Evolutionary conservation across 495 filamentous ascomycete genomes (phyloP), one percentile per base, ranked within the genome.

Genomic region (Neurospora sp.): DNA sequence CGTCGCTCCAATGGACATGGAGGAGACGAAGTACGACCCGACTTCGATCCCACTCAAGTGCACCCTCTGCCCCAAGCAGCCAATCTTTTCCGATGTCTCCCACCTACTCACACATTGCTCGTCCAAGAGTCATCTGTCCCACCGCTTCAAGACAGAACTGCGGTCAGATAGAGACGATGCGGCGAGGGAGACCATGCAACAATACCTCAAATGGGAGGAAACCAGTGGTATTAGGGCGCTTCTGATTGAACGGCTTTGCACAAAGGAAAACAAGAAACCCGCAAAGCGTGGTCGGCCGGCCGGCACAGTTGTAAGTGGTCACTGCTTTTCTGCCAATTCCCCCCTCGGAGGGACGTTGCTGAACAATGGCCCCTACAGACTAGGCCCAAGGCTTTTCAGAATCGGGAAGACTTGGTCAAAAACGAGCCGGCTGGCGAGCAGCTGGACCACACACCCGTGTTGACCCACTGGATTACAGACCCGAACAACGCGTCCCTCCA

Each of bases 101-200:
- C 94, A 97, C 77, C 85, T 97, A 35, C 86, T 98, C 73, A 98
- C 94, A 40, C 94, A 98, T 77, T 86, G 96, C 20, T 86, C 89
- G 35, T 97, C 93, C 70, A 97, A 97, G 78, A 90, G 89, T 41
- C 94, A 98, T 79, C 82, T 97, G 12, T 87, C 92, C 18, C 85
- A 91, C 75, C 87, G 90, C 69, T 92, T 92, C 85, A 92, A 92
- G 75, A 82, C 92, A 42, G 86, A 91, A 74, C 86, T 97, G 71
- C 86, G 85, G 73, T 85, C 89, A 69, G 82, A 86, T 38, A 82
- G 86, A 35, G 91, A 96, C 44, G 73, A 74, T 6, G 77, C 79
- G 0, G 87, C 89, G 6, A 79, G 82, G 6, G 75, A 84, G 2
- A 79, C 86, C 14, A 83, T 93, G 12, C 82, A 87, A 20, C 77